These are phyloP conservation scores for Ulvella scutata DNA, from an alignment of 139 green algal species.

Conservation along the genomic window DNA sequence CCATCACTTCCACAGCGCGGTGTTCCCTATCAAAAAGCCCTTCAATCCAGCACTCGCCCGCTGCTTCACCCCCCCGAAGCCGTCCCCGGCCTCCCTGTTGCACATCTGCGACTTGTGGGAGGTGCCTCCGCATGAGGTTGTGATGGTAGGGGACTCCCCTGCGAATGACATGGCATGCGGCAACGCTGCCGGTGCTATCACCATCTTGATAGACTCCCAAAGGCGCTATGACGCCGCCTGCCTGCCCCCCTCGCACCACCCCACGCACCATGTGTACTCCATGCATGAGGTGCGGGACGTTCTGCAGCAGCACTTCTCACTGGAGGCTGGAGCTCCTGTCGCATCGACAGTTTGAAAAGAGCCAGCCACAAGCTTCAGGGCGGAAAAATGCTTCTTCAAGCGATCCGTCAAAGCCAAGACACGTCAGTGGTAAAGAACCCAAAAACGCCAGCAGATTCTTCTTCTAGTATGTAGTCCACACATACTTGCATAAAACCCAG, in stretches of 20 bases:
- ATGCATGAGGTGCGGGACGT: conserved; percentile 27
- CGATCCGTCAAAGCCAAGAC: too few species aligned
- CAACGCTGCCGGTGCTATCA: conserved; percentile 53
- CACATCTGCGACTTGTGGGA: conserved; percentile 68
- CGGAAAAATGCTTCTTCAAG: too few species aligned
- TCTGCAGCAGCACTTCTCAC: conserved; percentile 15
- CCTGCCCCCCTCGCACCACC: conserved; percentile 33
- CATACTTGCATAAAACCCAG: too few species aligned
- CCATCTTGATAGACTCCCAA: conserved; percentile 42
- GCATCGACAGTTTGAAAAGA: too few species aligned
- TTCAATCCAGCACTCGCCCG: conserved; percentile 52
- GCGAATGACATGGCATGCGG: conserved; percentile 25
- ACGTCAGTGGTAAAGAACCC: too few species aligned
- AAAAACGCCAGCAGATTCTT: too few species aligned
- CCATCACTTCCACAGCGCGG: conserved; percentile 36
- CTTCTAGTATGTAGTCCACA: too few species aligned
- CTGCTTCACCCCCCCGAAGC: conserved; percentile 49
- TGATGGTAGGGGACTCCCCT: conserved; percentile 69
- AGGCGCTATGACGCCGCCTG: conserved; percentile 4
- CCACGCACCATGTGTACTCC: conserved; percentile 28
- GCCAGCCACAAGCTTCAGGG: too few species aligned
- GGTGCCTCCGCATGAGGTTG: conserved; percentile 27
- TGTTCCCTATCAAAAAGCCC: conserved; percentile 23
- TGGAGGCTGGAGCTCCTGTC: conserved; percentile 6
- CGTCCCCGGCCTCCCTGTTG: conserved; percentile 45